These are phyloP conservation scores for Crithidia bombi DNA, from an alignment of 208 protist species.

Conservation along the genomic window DNA sequence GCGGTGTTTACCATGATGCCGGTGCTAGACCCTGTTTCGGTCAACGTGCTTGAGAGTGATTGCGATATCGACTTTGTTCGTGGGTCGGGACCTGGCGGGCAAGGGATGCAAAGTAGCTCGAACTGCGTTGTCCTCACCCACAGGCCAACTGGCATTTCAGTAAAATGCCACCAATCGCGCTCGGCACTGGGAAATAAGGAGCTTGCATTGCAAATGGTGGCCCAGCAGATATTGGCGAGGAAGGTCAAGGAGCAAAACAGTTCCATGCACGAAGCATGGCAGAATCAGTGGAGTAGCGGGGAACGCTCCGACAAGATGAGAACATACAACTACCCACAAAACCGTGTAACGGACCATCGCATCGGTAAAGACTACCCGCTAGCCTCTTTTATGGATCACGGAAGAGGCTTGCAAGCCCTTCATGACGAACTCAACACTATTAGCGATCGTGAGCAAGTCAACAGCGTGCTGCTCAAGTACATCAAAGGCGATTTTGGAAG, in stretches of 20 bases:
- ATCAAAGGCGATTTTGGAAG: slow-evolving; percentile 75
- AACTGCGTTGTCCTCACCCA: slow-evolving; percentile 90
- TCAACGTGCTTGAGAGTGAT: slow-evolving; percentile 85
- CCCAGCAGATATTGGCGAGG: slow-evolving; percentile 73
- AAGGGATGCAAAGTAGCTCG: slow-evolving; percentile 91
- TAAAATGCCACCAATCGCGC: slow-evolving; percentile 90
- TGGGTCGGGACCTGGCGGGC: slow-evolving; percentile 86
- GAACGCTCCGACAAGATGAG: slow-evolving; percentile 92
- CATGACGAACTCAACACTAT: slow-evolving; percentile 85
- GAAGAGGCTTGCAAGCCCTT: slow-evolving; percentile 58
- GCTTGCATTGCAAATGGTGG: slow-evolving; percentile 85
- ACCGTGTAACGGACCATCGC: slow-evolving; percentile 89
- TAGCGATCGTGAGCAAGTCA: slow-evolving; percentile 67
- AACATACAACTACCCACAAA: slow-evolving; percentile 92
- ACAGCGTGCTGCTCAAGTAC: slow-evolving; percentile 74
- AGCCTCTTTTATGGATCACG: slow-evolving; percentile 77
- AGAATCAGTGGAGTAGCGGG: slow-evolving; percentile 87
- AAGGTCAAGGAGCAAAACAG: slow-evolving; percentile 76
- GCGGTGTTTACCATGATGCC: slow-evolving; percentile 89
- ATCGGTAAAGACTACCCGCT: slow-evolving; percentile 86
- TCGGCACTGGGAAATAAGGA: slow-evolving; percentile 91
- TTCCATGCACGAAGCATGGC: slow-evolving; percentile 75
- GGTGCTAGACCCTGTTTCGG: slow-evolving; percentile 84
- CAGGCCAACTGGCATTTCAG: slow-evolving; percentile 86
- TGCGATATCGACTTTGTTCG: slow-evolving; percentile 90